phyloP scores from a whole-genome alignment of 176 grass and related monocot genomes.

The Avena sativa region DNA sequence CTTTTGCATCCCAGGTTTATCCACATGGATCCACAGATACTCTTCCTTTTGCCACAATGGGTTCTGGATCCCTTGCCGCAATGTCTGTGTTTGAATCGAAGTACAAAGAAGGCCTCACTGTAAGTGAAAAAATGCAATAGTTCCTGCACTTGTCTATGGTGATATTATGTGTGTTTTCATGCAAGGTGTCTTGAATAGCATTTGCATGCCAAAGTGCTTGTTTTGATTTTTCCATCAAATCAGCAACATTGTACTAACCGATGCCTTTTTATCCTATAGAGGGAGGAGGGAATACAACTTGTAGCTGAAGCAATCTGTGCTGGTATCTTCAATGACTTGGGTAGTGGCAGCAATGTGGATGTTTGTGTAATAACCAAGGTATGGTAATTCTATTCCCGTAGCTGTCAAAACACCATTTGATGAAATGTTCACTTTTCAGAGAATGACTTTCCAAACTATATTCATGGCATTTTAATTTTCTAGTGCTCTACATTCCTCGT shows the following conservation, averaged over 20 bases:
- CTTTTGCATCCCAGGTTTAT: conserved; percentile 63
- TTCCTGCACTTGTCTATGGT: not conserved
- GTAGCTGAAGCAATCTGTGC: conserved; percentile 73
- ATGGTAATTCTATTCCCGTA: conserved; percentile 12
- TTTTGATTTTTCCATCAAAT: not conserved
- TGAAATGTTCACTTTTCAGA: not conserved
- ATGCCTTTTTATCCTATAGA: conserved; percentile 52
- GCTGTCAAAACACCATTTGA: not conserved
- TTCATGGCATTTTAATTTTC: not conserved
- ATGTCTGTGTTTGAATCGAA: conserved; percentile 93
- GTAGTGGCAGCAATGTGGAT: conserved; percentile 97
- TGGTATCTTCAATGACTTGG: conserved; percentile 97
- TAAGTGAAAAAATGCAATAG: conserved; percentile 47
- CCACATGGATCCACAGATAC: conserved; percentile 95
- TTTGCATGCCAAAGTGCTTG: not conserved
- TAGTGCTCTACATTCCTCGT: not conserved
- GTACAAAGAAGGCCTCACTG: conserved; percentile 93
- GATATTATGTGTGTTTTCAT: conserved; percentile 13
- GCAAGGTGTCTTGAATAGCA: conserved; percentile 14
- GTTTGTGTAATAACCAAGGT: conserved; percentile 99
- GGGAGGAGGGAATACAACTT: conserved; percentile 86
- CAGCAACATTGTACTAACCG: not conserved
- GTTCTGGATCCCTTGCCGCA: conserved; percentile 95
- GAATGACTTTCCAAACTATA: not conserved
- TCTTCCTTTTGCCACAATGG: conserved; percentile 98